A percentile compares a stretch with the other conserved stretches of the same genome.
Evolutionary conservation across 2,329 filamentous ascomycete genomes (phyloP).

Genomic region (Cytospora paraplurivora): DNA sequence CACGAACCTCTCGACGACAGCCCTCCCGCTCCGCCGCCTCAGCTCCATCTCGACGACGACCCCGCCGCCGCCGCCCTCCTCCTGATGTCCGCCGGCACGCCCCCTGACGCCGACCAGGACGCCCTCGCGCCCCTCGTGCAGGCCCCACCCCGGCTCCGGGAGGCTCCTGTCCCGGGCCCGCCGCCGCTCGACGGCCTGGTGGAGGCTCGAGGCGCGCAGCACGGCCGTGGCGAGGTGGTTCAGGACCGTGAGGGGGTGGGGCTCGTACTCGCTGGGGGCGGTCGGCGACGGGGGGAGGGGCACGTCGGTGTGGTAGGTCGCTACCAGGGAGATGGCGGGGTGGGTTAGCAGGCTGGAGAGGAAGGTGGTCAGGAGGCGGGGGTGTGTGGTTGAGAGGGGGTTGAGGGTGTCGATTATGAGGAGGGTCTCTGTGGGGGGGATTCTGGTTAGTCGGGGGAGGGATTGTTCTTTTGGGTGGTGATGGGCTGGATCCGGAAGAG

Average conservation of each 20-base stretch:
- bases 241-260: constrained; percentile 71
- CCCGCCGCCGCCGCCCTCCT: constrained; percentile 35
- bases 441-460: constrained; percentile 28
- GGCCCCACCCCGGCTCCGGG: constrained; percentile 75
- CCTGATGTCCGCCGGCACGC: constrained; percentile 46
- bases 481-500: background rate
- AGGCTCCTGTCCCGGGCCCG: constrained; percentile 75
- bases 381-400: constrained; percentile 56
- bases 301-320: constrained; percentile 81
- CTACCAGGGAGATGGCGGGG: constrained; percentile 71
- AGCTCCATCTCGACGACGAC: constrained; percentile 87
- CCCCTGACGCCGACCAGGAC: constrained; percentile 67
- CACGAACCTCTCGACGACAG: constrained; percentile 69
- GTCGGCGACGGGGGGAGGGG: constrained; percentile 54
- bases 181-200: constrained; percentile 73
- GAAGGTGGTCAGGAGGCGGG: constrained; percentile 65
- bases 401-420: constrained; percentile 82
- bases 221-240: constrained; percentile 88
- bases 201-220: constrained; percentile 70
- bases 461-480: constrained; percentile 18
- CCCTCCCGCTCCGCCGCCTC: constrained; percentile 77
- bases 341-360: constrained; percentile 66
- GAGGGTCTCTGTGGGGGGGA: constrained; percentile 59
- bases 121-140: constrained; percentile 77
- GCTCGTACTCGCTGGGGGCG: constrained; percentile 58